Base-by-base conservation (phyloP, 192 early-diverging fungal genomes). In the Paraglomus occultum region DNA sequence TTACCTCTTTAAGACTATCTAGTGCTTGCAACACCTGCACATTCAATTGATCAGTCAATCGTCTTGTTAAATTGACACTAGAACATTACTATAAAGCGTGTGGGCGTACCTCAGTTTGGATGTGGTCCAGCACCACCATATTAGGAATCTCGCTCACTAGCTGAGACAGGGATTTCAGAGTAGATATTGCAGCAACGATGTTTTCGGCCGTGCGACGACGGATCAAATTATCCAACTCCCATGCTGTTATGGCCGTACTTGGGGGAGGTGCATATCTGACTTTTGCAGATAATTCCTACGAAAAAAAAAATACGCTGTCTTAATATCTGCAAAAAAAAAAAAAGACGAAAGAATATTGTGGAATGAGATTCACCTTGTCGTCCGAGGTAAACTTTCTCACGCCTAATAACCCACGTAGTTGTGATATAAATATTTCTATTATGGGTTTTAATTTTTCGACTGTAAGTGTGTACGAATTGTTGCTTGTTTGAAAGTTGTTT, bases 111-210 rank as follows among this genome's bases (percentile, higher is more conserved):
- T 90, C 81, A 11, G 73, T 75, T 49, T 90, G 84, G 46, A 99
- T 99, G 51, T 87, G 84, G 75, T 96, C 93, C 63, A 89, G 75
- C 4, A 99, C 94, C 0, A 95, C 94, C 94, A 99, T 97, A 71
- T 92, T 95, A 64, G 90, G 88, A 64, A 95, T 81, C 9, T 88
- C 85, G 6, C 81, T 76, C 2, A 95, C 88, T 40, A 99, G 79
- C 51, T 79, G 88, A 0, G 87, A 80, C 12, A 99, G 79, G 2
- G 95, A 96, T 31, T 87, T 79, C 4, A 99, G 81, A 0, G 94
- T 96, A 14, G 77, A 72, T 50, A 89, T 81, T 0, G 94, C 87
- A 53, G 90, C 87, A 0, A 82, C 83, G 39, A 92, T 67, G 65
- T 93, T 95, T 63, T 89, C 84, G 5, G 89, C 75, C 8, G 86